These are phyloP conservation scores for carrot (Daucus carota) DNA, from an alignment of 129 eudicot species.

Conservation along the genomic window DNA sequence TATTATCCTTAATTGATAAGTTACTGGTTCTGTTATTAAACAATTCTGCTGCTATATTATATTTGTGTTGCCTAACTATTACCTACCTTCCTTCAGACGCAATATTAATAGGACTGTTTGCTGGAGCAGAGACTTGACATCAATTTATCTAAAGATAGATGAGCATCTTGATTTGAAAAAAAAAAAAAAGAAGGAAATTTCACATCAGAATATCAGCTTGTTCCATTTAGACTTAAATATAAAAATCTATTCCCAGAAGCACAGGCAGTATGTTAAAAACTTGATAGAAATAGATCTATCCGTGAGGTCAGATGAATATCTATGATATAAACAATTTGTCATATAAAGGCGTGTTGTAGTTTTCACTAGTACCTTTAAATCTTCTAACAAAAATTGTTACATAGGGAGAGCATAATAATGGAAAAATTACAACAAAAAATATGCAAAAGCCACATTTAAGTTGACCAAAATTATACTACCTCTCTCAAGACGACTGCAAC, in stretches of 20 bases:
- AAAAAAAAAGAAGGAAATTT: too few species aligned
- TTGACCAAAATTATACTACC: background rate
- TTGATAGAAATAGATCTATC: background rate
- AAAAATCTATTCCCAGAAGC: too few species aligned
- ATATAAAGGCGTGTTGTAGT: background rate
- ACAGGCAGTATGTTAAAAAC: background rate
- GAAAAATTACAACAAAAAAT: background rate
- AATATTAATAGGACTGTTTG: background rate
- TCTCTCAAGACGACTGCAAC: slow-evolving; percentile 45
- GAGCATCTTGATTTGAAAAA: background rate
- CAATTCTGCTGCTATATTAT: background rate
- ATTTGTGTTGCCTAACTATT: background rate
- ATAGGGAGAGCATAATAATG: background rate
- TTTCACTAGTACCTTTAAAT: background rate
- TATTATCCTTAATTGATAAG: background rate
- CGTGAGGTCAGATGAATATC: background rate
- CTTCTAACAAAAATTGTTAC: background rate
- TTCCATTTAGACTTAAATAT: too few species aligned
- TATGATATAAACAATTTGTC: background rate
- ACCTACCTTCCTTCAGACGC: background rate
- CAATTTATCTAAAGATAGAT: background rate
- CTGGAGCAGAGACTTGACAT: background rate
- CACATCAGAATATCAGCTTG: background rate
- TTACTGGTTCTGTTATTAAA: background rate
- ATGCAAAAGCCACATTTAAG: background rate